Percentiles rank a stretch among this genome's conserved stretches.
These are phyloP conservation scores for Ulmus americana DNA, from an alignment of 331 rosid genomes.

Conservation along the genomic window DNA sequence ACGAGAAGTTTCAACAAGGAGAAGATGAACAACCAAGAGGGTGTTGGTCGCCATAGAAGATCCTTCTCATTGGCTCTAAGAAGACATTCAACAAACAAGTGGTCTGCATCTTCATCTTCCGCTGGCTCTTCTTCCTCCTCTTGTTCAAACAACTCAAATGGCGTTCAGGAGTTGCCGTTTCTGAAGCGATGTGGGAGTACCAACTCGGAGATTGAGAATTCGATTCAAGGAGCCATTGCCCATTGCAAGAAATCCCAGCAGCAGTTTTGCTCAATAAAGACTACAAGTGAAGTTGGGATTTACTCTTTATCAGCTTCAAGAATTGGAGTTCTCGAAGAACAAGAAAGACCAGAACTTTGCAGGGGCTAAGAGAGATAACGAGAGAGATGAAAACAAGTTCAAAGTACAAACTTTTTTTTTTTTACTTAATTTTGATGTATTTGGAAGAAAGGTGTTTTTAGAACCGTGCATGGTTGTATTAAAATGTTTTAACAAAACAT, in stretches of 20 bases:
- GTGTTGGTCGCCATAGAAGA: constrained; percentile 52
- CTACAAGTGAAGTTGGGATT: constrained; percentile 43
- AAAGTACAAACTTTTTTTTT: constrained; percentile 6
- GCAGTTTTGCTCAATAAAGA: constrained; percentile 37
- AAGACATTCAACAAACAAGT: constrained; percentile 51
- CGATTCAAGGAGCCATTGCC: constrained; percentile 96
- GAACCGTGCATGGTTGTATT: no score
- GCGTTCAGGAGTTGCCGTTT: constrained; percentile 38
- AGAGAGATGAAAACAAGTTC: background rate
- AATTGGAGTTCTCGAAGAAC: constrained; percentile 41
- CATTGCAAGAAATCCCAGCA: constrained; percentile 90
- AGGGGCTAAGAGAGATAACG: constrained; percentile 37
- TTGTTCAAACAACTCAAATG: constrained; percentile 39
- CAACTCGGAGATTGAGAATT: constrained; percentile 70
- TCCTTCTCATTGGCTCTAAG: constrained; percentile 70
- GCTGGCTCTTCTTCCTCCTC: constrained; percentile 50
- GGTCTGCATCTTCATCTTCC: constrained; percentile 33
- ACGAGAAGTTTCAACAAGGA: constrained; percentile 36
- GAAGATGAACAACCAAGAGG: constrained; percentile 21
- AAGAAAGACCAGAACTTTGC: constrained; percentile 48
- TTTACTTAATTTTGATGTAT: background rate
- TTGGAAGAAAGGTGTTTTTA: no score
- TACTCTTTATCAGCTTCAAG: constrained; percentile 45
- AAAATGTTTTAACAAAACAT: no score
- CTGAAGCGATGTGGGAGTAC: constrained; percentile 75